These are phyloP conservation scores for Boletus patriciae DNA, from an alignment of 768 basidiomycete genomes.

Conservation along the genomic window DNA sequence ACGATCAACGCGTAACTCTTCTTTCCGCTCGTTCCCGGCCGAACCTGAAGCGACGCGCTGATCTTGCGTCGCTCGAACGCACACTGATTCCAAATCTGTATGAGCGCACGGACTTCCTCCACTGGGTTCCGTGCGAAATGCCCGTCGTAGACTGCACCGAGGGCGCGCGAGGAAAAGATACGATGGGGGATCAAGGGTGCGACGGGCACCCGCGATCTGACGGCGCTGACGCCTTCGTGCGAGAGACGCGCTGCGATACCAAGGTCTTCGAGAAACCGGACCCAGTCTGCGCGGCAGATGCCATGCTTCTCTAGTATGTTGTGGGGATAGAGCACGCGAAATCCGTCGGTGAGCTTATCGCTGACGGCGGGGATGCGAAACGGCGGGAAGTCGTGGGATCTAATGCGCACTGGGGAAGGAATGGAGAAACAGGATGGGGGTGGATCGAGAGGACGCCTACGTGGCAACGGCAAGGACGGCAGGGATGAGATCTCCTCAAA, in stretches of 20 bases:
- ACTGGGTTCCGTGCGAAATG: constrained; percentile 17
- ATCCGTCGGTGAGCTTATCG: constrained; percentile 25
- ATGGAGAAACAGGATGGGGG: constrained; percentile 32
- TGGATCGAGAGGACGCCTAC: constrained; percentile 30
- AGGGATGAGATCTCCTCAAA: constrained; percentile 24
- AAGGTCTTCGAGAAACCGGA: constrained; percentile 32
- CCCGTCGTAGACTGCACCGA: constrained; percentile 22
- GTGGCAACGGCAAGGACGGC: neutral
- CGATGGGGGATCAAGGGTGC: constrained; percentile 13
- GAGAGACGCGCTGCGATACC: constrained; percentile 30
- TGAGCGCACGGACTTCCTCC: constrained; percentile 27
- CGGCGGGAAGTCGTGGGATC: constrained; percentile 28
- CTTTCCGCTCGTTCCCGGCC: constrained; percentile 2
- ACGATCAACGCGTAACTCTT: constrained; percentile 20
- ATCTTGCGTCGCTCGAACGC: constrained; percentile 35
- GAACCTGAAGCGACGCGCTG: constrained; percentile 17
- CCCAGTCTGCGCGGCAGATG: constrained; percentile 28
- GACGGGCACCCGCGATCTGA: constrained; percentile 24
- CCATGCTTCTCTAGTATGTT: constrained; percentile 30
- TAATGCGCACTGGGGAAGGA: constrained; percentile 27
- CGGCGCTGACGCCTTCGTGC: constrained; percentile 19
- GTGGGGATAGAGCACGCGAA: constrained; percentile 27
- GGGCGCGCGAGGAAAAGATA: constrained; percentile 13
- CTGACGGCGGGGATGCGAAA: constrained; percentile 27
- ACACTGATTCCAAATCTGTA: constrained; percentile 33